Evolutionary conservation across 2,329 filamentous ascomycete species (phyloP).

Genomic region (Penicillium sp.): DNA sequence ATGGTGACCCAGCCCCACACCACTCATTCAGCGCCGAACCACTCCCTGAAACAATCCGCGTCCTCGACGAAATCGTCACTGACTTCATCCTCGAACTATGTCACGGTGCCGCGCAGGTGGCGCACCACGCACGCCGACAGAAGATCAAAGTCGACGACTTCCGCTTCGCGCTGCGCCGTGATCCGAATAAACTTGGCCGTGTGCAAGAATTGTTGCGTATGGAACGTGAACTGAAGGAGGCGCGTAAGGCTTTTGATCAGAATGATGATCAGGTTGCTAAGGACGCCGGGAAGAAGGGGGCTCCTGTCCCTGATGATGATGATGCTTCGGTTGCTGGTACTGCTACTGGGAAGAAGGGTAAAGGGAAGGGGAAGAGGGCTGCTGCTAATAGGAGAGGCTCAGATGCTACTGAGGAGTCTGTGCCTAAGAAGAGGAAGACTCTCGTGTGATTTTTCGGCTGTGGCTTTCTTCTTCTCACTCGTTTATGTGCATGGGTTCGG

Average conservation of each 20-base stretch:
- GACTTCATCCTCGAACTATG: slow-evolving; percentile 94
- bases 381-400: slow-evolving; percentile 17
- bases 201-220: slow-evolving; percentile 86
- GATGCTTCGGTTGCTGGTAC: slow-evolving; percentile 21
- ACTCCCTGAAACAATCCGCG: slow-evolving; percentile 75
- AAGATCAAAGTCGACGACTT: slow-evolving; percentile 99
- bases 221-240: slow-evolving; percentile 78
- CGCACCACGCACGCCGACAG: slow-evolving; percentile 79
- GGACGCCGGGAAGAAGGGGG: slow-evolving; percentile 35
- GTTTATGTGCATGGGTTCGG: not conserved
- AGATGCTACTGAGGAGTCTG: slow-evolving; percentile 35
- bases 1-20: slow-evolving; percentile 42
- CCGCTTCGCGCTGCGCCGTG: slow-evolving; percentile 84
- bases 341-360: slow-evolving; percentile 31
- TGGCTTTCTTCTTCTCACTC: not conserved
- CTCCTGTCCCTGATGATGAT: slow-evolving; percentile 19
- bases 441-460: slow-evolving; percentile 5
- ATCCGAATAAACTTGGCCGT: slow-evolving; percentile 78
- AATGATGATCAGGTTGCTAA: slow-evolving; percentile 43
- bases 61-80: slow-evolving; percentile 91
- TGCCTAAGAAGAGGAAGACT: slow-evolving; percentile 35
- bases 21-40: slow-evolving; percentile 69
- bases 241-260: slow-evolving; percentile 58
- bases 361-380: slow-evolving; percentile 36
- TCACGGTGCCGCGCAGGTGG: slow-evolving; percentile 80